Conservation (phyloP, 495 filamentous ascomycete genomes). For the Aspergillus cristatus region DNA sequence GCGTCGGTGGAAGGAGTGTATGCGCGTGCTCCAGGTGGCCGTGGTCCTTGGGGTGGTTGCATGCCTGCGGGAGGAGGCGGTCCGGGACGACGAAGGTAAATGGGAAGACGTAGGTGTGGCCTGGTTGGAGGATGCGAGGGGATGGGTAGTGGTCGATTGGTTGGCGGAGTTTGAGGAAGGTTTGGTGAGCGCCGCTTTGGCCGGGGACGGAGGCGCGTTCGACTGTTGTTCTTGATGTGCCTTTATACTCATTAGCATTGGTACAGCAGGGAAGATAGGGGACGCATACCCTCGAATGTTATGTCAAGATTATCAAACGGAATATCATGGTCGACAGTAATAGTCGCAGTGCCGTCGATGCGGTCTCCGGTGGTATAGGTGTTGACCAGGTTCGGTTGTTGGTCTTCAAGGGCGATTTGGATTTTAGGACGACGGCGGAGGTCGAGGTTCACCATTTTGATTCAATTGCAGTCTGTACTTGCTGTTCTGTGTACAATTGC, state of each 20-base stretch:
- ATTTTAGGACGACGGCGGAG: conserved; percentile 26
- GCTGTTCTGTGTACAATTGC: too few relatives aligned
- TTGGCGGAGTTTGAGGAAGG: conserved; percentile 74
- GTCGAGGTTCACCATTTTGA: too few relatives aligned
- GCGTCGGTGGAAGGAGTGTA: conserved; percentile 66
- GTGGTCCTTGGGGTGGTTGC: conserved; percentile 47
- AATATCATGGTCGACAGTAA: conserved; percentile 55
- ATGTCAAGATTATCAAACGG: conserved; percentile 77
- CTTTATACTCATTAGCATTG: conserved; percentile 22
- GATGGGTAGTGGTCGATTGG: conserved; percentile 70
- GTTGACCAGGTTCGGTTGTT: conserved; percentile 28
- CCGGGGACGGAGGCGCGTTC: conserved; percentile 42
- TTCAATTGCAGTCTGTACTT: too few relatives aligned
- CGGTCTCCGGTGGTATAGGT: conserved; percentile 52
- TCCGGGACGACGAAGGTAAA: conserved; percentile 85
- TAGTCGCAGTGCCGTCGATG: conserved; percentile 48
- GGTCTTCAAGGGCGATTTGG: conserved; percentile 24
- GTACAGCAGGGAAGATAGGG: conserved; percentile 16
- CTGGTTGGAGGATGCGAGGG: conserved; percentile 58
- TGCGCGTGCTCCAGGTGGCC: conserved; percentile 60
- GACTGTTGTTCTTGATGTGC: conserved; percentile 38
- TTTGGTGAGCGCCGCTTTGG: conserved; percentile 44
- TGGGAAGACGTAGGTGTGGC: conserved; percentile 59
- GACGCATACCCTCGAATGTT: conserved; percentile 57
- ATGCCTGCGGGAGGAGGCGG: conserved; percentile 54